Conservation (phyloP, 78 protist genomes). For the Bodo saltans region DNA sequence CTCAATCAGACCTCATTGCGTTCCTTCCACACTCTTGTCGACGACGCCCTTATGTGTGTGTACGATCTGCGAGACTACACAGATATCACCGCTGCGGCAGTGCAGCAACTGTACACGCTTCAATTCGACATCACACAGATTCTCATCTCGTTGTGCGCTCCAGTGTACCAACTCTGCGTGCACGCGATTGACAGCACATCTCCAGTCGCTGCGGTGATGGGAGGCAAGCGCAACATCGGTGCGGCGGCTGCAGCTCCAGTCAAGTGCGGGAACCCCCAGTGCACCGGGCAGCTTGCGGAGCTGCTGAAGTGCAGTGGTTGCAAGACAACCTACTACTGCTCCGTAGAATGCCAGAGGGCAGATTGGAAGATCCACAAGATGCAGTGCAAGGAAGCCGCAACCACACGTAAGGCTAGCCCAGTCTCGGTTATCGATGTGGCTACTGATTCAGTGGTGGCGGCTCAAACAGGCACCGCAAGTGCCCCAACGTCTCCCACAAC, state of each 20-base stretch:
- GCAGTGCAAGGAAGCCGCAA: no score
- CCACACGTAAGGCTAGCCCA: no score
- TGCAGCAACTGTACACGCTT: background rate
- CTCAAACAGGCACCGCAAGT: no score
- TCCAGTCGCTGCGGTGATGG: background rate
- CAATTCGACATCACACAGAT: background rate
- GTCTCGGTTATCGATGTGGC: no score
- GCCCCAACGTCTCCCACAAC: no score
- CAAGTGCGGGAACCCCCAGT: background rate
- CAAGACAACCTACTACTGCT: slow-evolving; percentile 13
- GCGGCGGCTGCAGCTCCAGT: background rate
- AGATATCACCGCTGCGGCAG: no score
- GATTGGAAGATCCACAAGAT: slow-evolving; percentile 2
- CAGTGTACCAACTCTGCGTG: background rate
- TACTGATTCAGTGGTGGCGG: no score
- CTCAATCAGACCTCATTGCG: background rate
- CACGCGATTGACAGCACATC: no score
- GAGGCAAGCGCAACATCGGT: background rate
- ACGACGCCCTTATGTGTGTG: background rate
- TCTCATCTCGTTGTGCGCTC: background rate
- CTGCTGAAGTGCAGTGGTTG: background rate
- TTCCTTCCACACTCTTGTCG: background rate
- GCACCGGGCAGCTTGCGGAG: background rate
- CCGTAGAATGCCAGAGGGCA: background rate
- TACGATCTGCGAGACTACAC: background rate